Conservation (phyloP, 2,329 filamentous ascomycete species). For the Fusarium poae region DNA sequence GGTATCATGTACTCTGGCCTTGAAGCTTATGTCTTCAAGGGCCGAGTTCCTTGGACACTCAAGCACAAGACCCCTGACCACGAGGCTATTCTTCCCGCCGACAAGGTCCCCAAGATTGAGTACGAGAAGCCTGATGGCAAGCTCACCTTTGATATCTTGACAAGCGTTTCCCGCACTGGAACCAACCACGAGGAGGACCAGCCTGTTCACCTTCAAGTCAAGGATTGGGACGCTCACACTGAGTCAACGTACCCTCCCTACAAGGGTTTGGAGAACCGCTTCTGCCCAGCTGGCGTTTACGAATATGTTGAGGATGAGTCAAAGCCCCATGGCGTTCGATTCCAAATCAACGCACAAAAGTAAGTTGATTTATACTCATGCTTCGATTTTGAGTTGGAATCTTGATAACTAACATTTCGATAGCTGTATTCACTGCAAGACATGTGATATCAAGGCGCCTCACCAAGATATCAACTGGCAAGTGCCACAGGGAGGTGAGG, state of each 20-base stretch:
- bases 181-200: slow-evolving; percentile 99
- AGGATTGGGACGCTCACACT: slow-evolving; percentile 94
- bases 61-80: slow-evolving; percentile 85
- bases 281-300: slow-evolving; percentile 97
- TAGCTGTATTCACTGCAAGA: slow-evolving; percentile 99
- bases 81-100: slow-evolving; percentile 82
- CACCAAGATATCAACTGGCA: slow-evolving; percentile 98
- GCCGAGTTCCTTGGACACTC: slow-evolving; percentile 90
- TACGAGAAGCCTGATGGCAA: slow-evolving; percentile 97
- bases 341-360: slow-evolving; percentile 99
- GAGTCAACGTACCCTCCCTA: slow-evolving; percentile 85
- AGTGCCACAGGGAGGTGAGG: slow-evolving; percentile 91
- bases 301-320: slow-evolving; percentile 95
- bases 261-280: slow-evolving; percentile 94
- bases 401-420: slow-evolving; percentile 20
- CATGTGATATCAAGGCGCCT: slow-evolving; percentile 98
- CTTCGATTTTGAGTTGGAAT: neutral
- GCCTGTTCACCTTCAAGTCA: slow-evolving; percentile 93
- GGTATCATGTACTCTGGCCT: slow-evolving; percentile 93
- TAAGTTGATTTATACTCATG: slow-evolving; percentile 65
- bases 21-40: slow-evolving; percentile 88
- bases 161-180: slow-evolving; percentile 92
- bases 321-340: slow-evolving; percentile 89
- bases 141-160: slow-evolving; percentile 95
- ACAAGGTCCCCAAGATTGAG: slow-evolving; percentile 87